These are phyloP conservation scores for Podospora fimiseda DNA, from an alignment of 495 filamentous ascomycete species.

Conservation along the genomic window DNA sequence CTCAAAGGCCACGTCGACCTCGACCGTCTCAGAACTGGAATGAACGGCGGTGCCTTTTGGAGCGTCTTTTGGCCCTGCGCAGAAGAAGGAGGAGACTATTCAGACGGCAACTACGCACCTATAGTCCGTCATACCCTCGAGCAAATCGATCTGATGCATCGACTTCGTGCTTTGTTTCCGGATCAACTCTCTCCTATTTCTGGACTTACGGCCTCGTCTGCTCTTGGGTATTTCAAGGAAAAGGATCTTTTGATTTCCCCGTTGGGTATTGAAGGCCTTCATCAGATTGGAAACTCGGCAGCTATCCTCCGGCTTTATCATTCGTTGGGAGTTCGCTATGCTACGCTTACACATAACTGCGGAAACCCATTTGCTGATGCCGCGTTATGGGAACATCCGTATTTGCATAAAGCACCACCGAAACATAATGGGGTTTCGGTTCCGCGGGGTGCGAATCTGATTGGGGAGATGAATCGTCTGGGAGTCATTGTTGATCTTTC, in stretches of 20 bases:
- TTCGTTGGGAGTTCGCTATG: conserved; percentile 79
- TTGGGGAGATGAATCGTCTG: conserved; percentile 73
- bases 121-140: conserved; percentile 64
- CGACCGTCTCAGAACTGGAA: conserved; percentile 52
- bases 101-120: conserved; percentile 58
- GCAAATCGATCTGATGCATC: conserved; percentile 75
- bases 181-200: conserved; percentile 56
- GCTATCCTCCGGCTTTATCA: conserved; percentile 70
- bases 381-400: conserved; percentile 50
- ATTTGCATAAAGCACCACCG: conserved; percentile 40
- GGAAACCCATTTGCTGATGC: conserved; percentile 86
- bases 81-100: conserved; percentile 60
- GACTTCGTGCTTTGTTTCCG: conserved; percentile 63
- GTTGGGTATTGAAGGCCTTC: conserved; percentile 82
- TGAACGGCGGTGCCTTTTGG: conserved; percentile 80
- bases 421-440: conserved; percentile 59
- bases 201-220: conserved; percentile 47
- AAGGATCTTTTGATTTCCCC: conserved; percentile 56
- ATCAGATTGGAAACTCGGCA: conserved; percentile 86
- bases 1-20: conserved; percentile 73
- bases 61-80: conserved; percentile 80
- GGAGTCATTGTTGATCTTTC: conserved; percentile 74
- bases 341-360: conserved; percentile 90
- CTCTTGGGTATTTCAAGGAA: conserved; percentile 51
- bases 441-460: conserved; percentile 55